These are phyloP conservation scores for Amanita molliuscula DNA, from an alignment of 768 basidiomycete genomes.

Conservation along the genomic window DNA sequence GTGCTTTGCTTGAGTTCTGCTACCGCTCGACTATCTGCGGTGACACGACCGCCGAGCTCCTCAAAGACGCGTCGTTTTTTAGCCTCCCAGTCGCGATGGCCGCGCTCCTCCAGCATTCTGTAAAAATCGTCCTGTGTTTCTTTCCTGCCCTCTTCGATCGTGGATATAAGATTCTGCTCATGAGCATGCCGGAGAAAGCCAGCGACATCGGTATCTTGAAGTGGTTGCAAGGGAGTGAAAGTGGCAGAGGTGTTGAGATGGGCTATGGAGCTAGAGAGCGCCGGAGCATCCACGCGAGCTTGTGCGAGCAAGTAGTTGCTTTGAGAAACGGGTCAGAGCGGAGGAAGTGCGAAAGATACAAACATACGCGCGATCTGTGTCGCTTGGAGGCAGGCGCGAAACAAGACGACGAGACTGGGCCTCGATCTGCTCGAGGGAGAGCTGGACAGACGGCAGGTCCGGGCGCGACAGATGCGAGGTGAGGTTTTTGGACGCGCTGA, in stretches of 20 bases:
- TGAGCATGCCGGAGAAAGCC: slow-evolving; percentile 94
- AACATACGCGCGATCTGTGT: slow-evolving; percentile 66
- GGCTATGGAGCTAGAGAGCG: slow-evolving; percentile 74
- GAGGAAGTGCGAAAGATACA: background rate
- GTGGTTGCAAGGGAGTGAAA: slow-evolving; percentile 81
- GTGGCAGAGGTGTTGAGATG: slow-evolving; percentile 74
- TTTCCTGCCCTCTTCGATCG: slow-evolving; percentile 82
- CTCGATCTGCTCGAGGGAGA: slow-evolving; percentile 93
- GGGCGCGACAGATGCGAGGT: slow-evolving; percentile 69
- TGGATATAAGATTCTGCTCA: slow-evolving; percentile 89
- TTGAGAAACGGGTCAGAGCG: slow-evolving; percentile 4
- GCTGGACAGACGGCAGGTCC: slow-evolving; percentile 80
- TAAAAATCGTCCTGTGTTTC: slow-evolving; percentile 85
- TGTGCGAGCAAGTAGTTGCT: slow-evolving; percentile 92
- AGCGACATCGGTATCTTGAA: slow-evolving; percentile 90
- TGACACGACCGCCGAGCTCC: slow-evolving; percentile 67
- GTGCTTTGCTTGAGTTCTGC: slow-evolving; percentile 54
- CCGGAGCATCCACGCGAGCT: slow-evolving; percentile 89
- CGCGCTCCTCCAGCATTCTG: slow-evolving; percentile 63
- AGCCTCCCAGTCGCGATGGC: slow-evolving; percentile 78
- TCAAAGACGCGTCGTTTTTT: slow-evolving; percentile 87
- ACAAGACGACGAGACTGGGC: slow-evolving; percentile 82
- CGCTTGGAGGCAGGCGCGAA: slow-evolving; percentile 49
- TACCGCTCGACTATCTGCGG: slow-evolving; percentile 42
- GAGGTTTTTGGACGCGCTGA: slow-evolving; percentile 61